Evolutionary conservation across 1,284 basidiomycete genomes (phyloP).

Genomic region (Ceratobasidium sp.): DNA sequence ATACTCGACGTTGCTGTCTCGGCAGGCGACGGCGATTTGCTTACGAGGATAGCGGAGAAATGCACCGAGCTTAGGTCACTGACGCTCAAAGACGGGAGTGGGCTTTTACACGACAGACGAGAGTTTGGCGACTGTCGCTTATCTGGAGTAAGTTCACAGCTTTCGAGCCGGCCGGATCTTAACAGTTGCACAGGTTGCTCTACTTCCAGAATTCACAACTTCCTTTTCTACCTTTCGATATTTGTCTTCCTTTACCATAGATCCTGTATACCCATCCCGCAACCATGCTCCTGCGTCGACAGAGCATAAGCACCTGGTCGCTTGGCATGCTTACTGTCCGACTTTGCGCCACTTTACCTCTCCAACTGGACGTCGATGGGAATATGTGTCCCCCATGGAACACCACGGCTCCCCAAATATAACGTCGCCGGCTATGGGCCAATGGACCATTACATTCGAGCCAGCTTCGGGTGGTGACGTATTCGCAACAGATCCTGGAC

Average conservation of each 20-base stretch:
- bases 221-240: slow-evolving; percentile 13
- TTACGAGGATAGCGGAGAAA: slow-evolving; percentile 21
- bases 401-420: not conserved
- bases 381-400: not conserved
- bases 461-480: not conserved
- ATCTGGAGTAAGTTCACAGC: slow-evolving; percentile 13
- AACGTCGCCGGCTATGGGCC: not conserved
- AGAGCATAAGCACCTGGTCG: slow-evolving; percentile 11
- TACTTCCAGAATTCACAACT: slow-evolving; percentile 15
- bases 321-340: slow-evolving; percentile 24
- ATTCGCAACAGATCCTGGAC: slow-evolving; percentile 34
- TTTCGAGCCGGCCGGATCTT: not conserved
- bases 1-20: slow-evolving; percentile 26
- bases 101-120: slow-evolving; percentile 23
- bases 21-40: not conserved
- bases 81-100: slow-evolving; percentile 31
- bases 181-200: not conserved
- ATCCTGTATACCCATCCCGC: slow-evolving; percentile 7
- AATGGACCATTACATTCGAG: slow-evolving; percentile 15
- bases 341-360: slow-evolving; percentile 26
- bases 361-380: slow-evolving; percentile 37
- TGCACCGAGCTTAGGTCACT: slow-evolving; percentile 8
- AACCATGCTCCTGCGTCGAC: not conserved
- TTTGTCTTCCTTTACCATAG: slow-evolving; percentile 23
- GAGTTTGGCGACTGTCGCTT: slow-evolving; percentile 30